Conservation (phyloP, 2,329 filamentous ascomycete species). For the Periconia digitata region DNA sequence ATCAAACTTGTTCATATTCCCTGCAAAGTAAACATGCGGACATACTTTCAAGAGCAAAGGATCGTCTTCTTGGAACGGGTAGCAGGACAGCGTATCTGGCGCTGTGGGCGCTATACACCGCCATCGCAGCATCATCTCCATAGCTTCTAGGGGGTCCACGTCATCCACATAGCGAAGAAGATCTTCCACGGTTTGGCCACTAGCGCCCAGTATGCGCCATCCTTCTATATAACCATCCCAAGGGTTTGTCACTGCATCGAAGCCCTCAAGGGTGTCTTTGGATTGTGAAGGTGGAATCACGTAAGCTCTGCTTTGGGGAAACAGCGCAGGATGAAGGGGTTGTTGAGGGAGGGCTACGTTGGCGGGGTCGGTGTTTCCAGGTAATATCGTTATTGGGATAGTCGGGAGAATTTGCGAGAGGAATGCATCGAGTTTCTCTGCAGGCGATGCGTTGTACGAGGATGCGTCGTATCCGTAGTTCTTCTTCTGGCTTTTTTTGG, state of each 20-base stretch:
- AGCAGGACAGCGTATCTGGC: slow-evolving; percentile 94
- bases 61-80: slow-evolving; percentile 92
- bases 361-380: slow-evolving; percentile 81
- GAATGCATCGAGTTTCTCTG: slow-evolving; percentile 80
- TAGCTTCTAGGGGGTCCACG: slow-evolving; percentile 78
- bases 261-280: slow-evolving; percentile 62
- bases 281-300: slow-evolving; percentile 51
- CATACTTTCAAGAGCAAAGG: slow-evolving; percentile 84
- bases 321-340: slow-evolving; percentile 89
- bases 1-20: slow-evolving; percentile 78
- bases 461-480: slow-evolving; percentile 95
- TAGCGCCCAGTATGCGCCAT: slow-evolving; percentile 81
- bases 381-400: slow-evolving; percentile 85
- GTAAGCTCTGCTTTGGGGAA: slow-evolving; percentile 74
- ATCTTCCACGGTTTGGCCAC: slow-evolving; percentile 92
- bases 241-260: slow-evolving; percentile 89
- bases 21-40: slow-evolving; percentile 89
- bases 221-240: slow-evolving; percentile 91
- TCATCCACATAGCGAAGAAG: slow-evolving; percentile 86
- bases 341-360: slow-evolving; percentile 91
- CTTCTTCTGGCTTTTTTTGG: slow-evolving; percentile 60
- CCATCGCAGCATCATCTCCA: slow-evolving; percentile 95
- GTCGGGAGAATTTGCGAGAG: slow-evolving; percentile 78
- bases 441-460: slow-evolving; percentile 83
- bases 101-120: slow-evolving; percentile 88